These are phyloP conservation scores for Cordyceps javanica DNA, from an alignment of 2,329 filamentous ascomycete species.

Conservation along the genomic window DNA sequence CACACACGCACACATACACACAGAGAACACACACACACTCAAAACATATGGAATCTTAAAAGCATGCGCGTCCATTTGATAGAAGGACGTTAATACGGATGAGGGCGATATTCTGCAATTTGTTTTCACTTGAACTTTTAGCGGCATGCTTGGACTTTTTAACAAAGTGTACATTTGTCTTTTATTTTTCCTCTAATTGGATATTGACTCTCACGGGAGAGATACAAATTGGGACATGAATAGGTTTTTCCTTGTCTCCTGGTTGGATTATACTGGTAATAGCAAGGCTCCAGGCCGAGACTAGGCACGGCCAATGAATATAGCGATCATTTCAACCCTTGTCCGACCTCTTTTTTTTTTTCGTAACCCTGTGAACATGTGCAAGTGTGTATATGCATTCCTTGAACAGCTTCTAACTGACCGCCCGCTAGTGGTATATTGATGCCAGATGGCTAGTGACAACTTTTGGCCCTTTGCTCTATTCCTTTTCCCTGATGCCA, in stretches of 20 bases:
- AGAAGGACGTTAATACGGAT: constrained; percentile 7
- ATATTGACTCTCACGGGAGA: neutral
- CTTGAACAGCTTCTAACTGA: neutral
- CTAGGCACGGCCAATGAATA: neutral
- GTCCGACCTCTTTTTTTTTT: neutral
- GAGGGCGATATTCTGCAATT: neutral
- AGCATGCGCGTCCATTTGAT: constrained; percentile 4
- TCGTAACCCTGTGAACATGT: neutral
- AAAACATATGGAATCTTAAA: neutral
- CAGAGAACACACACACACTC: neutral
- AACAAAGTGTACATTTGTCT: constrained; percentile 10
- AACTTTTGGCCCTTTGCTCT: neutral
- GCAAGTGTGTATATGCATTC: neutral
- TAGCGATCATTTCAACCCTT: neutral
- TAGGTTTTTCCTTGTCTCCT: constrained; percentile 4
- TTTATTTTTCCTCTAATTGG: neutral
- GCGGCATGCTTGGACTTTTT: constrained; percentile 6
- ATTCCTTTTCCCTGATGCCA: neutral
- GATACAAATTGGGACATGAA: constrained; percentile 4
- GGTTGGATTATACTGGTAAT: neutral
- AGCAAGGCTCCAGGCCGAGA: neutral
- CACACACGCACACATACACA: neutral
- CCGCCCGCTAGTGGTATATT: neutral
- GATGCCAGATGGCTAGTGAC: neutral
- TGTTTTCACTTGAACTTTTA: neutral